These are phyloP conservation scores for Cladosporium sp. DNA, from an alignment of 2,329 filamentous ascomycete species.

Conservation along the genomic window DNA sequence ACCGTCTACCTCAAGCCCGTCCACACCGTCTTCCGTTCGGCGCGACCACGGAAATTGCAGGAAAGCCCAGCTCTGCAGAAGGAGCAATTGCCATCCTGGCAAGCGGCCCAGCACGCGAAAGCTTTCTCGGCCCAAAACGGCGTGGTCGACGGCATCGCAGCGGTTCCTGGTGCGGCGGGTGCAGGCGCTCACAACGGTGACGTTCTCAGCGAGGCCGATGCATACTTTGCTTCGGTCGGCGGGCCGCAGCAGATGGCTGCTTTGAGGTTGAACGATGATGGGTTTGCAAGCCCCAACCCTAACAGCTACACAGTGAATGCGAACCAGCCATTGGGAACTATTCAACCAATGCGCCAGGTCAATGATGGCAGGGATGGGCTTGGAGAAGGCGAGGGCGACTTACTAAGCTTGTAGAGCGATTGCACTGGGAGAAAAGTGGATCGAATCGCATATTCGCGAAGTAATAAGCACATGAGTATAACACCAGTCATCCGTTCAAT, in stretches of 20 bases:
- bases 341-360: constrained; percentile 63
- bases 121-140: constrained; percentile 17
- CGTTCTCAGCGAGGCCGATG: constrained; percentile 69
- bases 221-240: constrained; percentile 78
- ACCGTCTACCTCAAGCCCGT: constrained; percentile 98
- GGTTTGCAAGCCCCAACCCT: constrained; percentile 35
- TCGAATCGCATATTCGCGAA: no score
- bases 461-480: no score
- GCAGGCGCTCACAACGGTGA: constrained; percentile 17
- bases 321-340: constrained; percentile 68
- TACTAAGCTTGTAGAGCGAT: constrained; percentile 28
- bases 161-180: constrained; percentile 49
- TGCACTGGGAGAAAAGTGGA: no score
- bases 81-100: constrained; percentile 54
- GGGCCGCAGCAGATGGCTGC: constrained; percentile 58
- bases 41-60: constrained; percentile 69
- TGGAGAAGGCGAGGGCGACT: constrained; percentile 29
- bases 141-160: constrained; percentile 45
- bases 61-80: constrained; percentile 84
- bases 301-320: constrained; percentile 66
- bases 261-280: constrained; percentile 60
- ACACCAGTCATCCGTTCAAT: no score
- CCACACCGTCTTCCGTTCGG: constrained; percentile 89
- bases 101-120: constrained; percentile 34
- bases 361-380: constrained; percentile 28